These are phyloP conservation scores for Paratinospora sagittata DNA, from an alignment of 164 flowering plant species.

Conservation along the genomic window DNA sequence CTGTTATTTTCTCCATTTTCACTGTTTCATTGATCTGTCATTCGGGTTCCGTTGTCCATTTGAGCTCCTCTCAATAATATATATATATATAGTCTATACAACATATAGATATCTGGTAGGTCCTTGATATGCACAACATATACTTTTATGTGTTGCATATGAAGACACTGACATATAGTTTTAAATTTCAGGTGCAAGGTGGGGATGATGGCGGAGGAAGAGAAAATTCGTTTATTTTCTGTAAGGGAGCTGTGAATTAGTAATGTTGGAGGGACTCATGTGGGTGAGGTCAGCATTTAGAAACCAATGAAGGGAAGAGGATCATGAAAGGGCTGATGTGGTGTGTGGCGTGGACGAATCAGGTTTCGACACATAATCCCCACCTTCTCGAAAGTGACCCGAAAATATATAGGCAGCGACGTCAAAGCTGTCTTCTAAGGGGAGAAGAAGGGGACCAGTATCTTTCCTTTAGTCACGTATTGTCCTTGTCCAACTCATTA, in stretches of 20 bases:
- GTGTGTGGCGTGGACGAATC: conserved; percentile 12
- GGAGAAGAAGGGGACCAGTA: conserved; percentile 7
- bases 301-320: neutral
- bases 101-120: neutral
- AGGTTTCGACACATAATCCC: conserved; percentile 10
- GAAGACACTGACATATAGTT: neutral
- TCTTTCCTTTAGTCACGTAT: conserved; percentile 14
- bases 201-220: conserved; percentile 9
- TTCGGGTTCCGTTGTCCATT: neutral
- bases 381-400: neutral
- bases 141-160: neutral
- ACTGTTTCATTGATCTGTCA: neutral
- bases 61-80: neutral
- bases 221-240: conserved; percentile 4
- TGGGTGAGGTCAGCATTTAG: conserved; percentile 16
- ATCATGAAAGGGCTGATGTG: conserved; percentile 12
- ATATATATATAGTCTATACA: neutral
- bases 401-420: conserved; percentile 9
- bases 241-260: conserved; percentile 9
- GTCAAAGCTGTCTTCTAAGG: conserved; percentile 4
- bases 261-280: conserved; percentile 14
- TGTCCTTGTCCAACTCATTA: conserved; percentile 8
- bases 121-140: neutral
- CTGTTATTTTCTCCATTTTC: neutral
- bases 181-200: conserved; percentile 5